Percentiles rank a stretch among this genome's conserved stretches.
Conservation (phyloP, 768 basidiomycete species). For the Sarcodon aspratus region DNA sequence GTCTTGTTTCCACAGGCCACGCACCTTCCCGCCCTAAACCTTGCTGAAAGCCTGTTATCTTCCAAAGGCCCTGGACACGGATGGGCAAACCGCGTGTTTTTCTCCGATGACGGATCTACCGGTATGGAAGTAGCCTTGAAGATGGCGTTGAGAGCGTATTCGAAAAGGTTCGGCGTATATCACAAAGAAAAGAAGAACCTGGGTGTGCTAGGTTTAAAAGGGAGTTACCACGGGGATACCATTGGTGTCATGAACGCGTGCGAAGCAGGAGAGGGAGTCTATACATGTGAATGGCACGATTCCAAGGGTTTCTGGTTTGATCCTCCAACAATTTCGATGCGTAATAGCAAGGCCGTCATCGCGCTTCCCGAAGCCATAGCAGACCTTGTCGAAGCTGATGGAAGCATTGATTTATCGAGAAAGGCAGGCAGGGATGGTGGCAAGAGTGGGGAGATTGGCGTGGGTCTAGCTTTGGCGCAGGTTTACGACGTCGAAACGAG, state of each 20-base stretch:
- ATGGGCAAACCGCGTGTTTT: conserved; percentile 89
- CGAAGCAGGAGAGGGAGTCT: conserved; percentile 65
- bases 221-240: conserved; percentile 96
- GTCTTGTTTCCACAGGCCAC: conserved; percentile 91
- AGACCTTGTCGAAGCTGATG: conserved; percentile 6
- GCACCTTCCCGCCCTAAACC: conserved; percentile 73
- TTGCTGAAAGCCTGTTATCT: conserved; percentile 69
- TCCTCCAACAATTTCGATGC: conserved; percentile 67
- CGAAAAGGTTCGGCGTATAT: conserved; percentile 26
- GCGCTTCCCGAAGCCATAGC: conserved; percentile 39
- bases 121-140: conserved; percentile 97
- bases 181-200: conserved; percentile 32
- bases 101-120: conserved; percentile 91
- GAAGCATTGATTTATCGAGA: neutral
- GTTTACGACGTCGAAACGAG: conserved; percentile 66
- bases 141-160: conserved; percentile 80
- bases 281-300: conserved; percentile 92
- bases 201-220: conserved; percentile 77
- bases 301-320: conserved; percentile 93
- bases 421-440: neutral
- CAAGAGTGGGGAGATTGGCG: conserved; percentile 9
- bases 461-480: conserved; percentile 31
- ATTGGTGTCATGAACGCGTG: conserved; percentile 96
- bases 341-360: conserved; percentile 43
- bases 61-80: conserved; percentile 66